Evolutionary conservation across 2,329 filamentous ascomycete genomes (phyloP).

Genomic region (Aotearoamyces nothofagi): DNA sequence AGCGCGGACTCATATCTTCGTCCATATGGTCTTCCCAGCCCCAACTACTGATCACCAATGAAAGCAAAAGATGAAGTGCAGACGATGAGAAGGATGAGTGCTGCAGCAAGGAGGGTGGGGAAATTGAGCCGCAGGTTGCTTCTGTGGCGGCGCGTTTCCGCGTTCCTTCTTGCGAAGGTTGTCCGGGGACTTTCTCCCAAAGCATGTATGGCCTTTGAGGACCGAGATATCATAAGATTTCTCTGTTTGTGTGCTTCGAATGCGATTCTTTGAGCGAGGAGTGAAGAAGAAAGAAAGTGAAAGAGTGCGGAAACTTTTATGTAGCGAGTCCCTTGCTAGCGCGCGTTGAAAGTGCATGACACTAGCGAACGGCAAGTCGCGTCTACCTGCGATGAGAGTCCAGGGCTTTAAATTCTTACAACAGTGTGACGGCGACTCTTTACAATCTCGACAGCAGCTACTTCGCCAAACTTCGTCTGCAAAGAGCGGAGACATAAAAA

Average conservation of each 20-base stretch:
- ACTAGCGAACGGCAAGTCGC: too few relatives aligned
- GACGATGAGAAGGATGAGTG: conserved; percentile 20
- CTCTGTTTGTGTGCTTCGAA: conserved; percentile 96
- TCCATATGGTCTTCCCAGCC: conserved; percentile 42
- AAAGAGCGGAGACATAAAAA: too few relatives aligned
- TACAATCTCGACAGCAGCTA: too few relatives aligned
- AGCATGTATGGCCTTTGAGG: conserved; percentile 37
- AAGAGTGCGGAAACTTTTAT: conserved; percentile 14
- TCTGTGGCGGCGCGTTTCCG: conserved; percentile 99
- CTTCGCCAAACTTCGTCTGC: too few relatives aligned
- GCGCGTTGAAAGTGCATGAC: too few relatives aligned
- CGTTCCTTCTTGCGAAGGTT: conserved; percentile 42
- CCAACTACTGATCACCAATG: conserved; percentile 15
- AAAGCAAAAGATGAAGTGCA: conserved; percentile 17
- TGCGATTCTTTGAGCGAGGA: conserved; percentile 99
- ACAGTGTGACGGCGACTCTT: too few relatives aligned
- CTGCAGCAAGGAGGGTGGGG: conserved; percentile 39
- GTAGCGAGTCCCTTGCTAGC: too few relatives aligned
- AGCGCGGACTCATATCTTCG: conserved; percentile 82
- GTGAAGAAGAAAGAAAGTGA: conserved; percentile 27
- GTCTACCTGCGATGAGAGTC: too few relatives aligned
- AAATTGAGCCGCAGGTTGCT: conserved; percentile 83
- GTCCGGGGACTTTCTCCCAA: conserved; percentile 99
- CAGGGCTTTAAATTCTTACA: too few relatives aligned
- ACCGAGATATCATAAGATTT: conserved; percentile 22